Base-by-base conservation (phyloP, 2,329 filamentous ascomycete genomes). In the Colletotrichum zoysiae region DNA sequence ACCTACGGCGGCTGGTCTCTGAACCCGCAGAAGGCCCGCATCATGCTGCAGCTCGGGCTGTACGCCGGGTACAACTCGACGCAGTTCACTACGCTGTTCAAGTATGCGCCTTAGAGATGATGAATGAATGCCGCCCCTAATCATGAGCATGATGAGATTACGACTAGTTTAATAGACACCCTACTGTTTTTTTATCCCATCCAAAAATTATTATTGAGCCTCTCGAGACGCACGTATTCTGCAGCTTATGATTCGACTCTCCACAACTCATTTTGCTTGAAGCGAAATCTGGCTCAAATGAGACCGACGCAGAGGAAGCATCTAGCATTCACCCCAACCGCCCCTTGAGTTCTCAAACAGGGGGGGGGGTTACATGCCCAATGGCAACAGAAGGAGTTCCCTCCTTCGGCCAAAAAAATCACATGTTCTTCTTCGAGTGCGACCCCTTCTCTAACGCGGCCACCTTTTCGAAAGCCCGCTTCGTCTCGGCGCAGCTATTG, bases 21-120 rank as follows among this genome's bases (percentile, higher is more conserved):
- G 55, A 89, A 89, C 74, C 87, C 88, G 4, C 84, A 86, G 74
- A 89, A 89, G 78, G 83, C 86, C 40, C 83, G 87, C 53, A 84
- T 90, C 30, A 77, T 89, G 78, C 78, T 89, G 73, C 83, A 85
- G 76, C 78, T 85, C 20, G 82, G 80, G 60, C 77, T 78, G 59
- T 53, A 73, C 38, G 48, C 62, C 0, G 65, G 66, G 11, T 73
- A 70, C 42, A 38, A 20, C 7, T 70, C 73, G 1, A 62, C 64
- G 63, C 65, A 74, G 62, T 65, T 74, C 16, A 58, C 51, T 51
- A 65, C 48, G 18, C 62, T 74, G 20, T 74, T 74, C 66, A 70
- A 55, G 46, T 73, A 66, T 33, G 70, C 70, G 11, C 66, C 66
- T 7, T 72, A n/a, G 33, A 40, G 11, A n/a, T 0, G 20, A 30